Evolutionary conservation across 2,329 filamentous ascomycete genomes (phyloP), one percentile per base, ranked within the genome.

Genomic region (Fusarium setosum): DNA sequence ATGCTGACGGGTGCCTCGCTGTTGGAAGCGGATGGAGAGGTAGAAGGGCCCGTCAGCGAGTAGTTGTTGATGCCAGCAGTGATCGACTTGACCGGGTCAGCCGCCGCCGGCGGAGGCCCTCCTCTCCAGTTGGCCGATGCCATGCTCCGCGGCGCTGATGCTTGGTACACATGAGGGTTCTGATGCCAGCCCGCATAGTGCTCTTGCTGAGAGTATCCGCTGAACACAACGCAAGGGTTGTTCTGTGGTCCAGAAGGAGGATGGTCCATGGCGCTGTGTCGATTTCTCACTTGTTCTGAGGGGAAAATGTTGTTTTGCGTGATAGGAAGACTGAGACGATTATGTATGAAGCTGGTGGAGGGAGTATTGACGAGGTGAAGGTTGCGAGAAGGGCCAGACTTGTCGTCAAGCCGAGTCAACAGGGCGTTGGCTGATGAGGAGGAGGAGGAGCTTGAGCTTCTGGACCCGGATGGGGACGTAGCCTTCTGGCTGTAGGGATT

Each of bases 71-170:
- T 35, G 21, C 40, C 35, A 2, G 62, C 9, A 13, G 53, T 18
- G 6, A 49, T 29, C 49, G 52, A 50, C 10, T 29, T 59, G 24
- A 53, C 51, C 8, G 35, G 32, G 29, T 61, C 65, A 10, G 34
- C 37, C 7, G 34, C 37, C 7, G 59, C 18, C 9, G 59, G 29
- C 13, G 52, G 67, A 35, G 61, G 53, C 10, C 41, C 51, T 31
- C 69, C 48, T 35, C 70, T 62, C 70, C 70, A 72, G 53, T 68
- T 72, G 20, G 52, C 60, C 5, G 68, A 69, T 12, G 18, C 29
- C 37, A 65, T 58, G 47, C 67, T 71, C 10, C 70, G 62, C 23
- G 70, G 68, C 5, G 69, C 67, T 32, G 61, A 58, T 12, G 50
- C 51, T 5, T 61, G 59, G 32, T 56, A 50, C 10, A 56, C 37